A percentile compares a stretch with the other conserved stretches of the same genome.
phyloP scores from a whole-genome alignment of 805 yeast genomes.

The Yamadazyma paraphyllophila region DNA sequence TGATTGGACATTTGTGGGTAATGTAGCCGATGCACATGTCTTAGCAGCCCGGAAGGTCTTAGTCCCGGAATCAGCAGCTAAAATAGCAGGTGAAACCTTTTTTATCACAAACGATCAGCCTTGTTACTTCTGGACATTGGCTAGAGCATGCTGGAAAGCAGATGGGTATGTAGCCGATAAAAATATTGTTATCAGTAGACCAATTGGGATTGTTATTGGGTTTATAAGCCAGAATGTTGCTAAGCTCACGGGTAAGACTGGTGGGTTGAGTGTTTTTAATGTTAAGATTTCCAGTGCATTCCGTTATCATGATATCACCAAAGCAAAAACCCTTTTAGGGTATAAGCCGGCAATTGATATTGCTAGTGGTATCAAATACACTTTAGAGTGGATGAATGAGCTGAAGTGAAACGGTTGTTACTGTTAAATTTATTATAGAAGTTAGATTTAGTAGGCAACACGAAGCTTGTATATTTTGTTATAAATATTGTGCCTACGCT shows the following conservation, averaged over 20 bases:
- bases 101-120: constrained; percentile 94
- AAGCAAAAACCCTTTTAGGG: constrained; percentile 76
- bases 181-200: constrained; percentile 66
- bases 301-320: constrained; percentile 87
- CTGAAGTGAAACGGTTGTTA: constrained; percentile 9
- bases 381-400: constrained; percentile 89
- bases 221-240: constrained; percentile 76
- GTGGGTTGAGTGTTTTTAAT: constrained; percentile 94
- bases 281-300: constrained; percentile 89
- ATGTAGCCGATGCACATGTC: constrained; percentile 95
- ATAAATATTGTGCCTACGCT: no score
- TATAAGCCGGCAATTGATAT: constrained; percentile 77
- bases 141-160: constrained; percentile 95
- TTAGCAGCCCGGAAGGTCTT: constrained; percentile 80
- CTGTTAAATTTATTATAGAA: no score
- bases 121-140: constrained; percentile 94
- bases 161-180: constrained; percentile 79
- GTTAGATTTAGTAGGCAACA: no score
- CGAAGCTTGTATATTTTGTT: no score
- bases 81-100: constrained; percentile 81
- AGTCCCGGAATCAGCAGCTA: constrained; percentile 36
- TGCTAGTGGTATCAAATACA: constrained; percentile 75
- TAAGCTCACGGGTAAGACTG: constrained; percentile 71
- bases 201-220: constrained; percentile 79
- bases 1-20: constrained; percentile 98